Evolutionary conservation across 108 stramenopile species (phyloP), one percentile per base, ranked within the genome.

Genomic region (Skeletonema grethae): DNA sequence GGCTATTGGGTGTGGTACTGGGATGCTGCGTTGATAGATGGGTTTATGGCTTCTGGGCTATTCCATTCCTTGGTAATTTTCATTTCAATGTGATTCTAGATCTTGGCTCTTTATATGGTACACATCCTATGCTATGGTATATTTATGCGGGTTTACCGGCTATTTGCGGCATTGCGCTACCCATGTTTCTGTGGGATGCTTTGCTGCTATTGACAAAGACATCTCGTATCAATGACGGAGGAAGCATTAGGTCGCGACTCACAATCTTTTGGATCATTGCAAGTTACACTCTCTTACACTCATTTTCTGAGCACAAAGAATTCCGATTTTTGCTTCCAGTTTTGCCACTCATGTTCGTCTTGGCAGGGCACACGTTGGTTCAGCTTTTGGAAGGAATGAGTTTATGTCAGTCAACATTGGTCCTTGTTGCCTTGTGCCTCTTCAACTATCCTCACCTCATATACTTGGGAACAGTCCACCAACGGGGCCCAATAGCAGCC

Each of bases 261-360:
- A 70, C 72, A 29, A 59, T 95, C 24, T 80, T 88, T 78, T 62
- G 73, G 28, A 70, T 95, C 18, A 66, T 87, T 65, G 39, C 57
- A 16, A 74, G 76, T 31, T 96, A 92, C 64, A 69, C 82, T 4
- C 34, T 81, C 0, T 61, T 85, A 25, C 94, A 96, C 85, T 97
- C 96, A n/a, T 71, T 88, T 62, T 93, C 92, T 28, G 88, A 77
- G 22, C 97, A 98, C 85, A 97, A 98, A 72, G 97, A 98, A 67
- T 95, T 98, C 83, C 96, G 97, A 16, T 98, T 96, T 66, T 73
- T 97, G 22, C 77, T 96, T 50, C 97, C 97, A 46, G 66, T 97
- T 13, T 79, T 97, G 25, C 96, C 97, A n/a, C 73, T 96, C 8
- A 63, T 92, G 35, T 88, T 87, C 71, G 65, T 95, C 41, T 35